Percentiles rank a stretch among this genome's conserved stretches.
Evolutionary conservation across 2,329 filamentous ascomycete genomes (phyloP).

Genomic region (Amauroascus niger): DNA sequence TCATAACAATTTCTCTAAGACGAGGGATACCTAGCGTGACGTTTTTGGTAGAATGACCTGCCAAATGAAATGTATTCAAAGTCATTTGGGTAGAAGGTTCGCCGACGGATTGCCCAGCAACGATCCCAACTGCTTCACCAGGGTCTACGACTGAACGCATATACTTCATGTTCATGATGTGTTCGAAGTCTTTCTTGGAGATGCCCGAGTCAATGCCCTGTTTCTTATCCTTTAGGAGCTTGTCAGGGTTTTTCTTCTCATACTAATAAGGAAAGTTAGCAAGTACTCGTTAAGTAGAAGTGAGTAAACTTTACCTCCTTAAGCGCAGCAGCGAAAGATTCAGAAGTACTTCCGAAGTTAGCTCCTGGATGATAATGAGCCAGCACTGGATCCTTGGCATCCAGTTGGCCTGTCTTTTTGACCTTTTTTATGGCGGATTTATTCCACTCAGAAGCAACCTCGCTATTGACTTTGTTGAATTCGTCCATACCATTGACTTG

Average conservation of each 20-base stretch:
- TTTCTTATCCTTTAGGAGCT: slow-evolving; percentile 50
- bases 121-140: slow-evolving; percentile 91
- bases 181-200: slow-evolving; percentile 65
- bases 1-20: slow-evolving; percentile 96
- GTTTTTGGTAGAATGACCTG: slow-evolving; percentile 95
- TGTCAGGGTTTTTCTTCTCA: slow-evolving; percentile 61
- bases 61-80: slow-evolving; percentile 98
- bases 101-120: slow-evolving; percentile 91
- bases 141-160: slow-evolving; percentile 85
- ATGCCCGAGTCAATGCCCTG: slow-evolving; percentile 38
- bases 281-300: background rate
- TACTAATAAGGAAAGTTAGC: slow-evolving; percentile 43
- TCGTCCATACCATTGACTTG: slow-evolving; percentile 59
- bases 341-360: slow-evolving; percentile 71
- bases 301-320: slow-evolving; percentile 42
- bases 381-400: slow-evolving; percentile 64
- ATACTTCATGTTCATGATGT: slow-evolving; percentile 84
- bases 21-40: slow-evolving; percentile 97
- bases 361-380: slow-evolving; percentile 64
- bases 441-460: slow-evolving; percentile 53
- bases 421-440: slow-evolving; percentile 67
- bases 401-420: slow-evolving; percentile 59
- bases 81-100: slow-evolving; percentile 99
- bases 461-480: slow-evolving; percentile 51
- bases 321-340: slow-evolving; percentile 66